Percentiles rank a stretch among this genome's conserved stretches.
Conservation (phyloP, 2,329 filamentous ascomycete genomes). For the Berkeleyomyces basicola region DNA sequence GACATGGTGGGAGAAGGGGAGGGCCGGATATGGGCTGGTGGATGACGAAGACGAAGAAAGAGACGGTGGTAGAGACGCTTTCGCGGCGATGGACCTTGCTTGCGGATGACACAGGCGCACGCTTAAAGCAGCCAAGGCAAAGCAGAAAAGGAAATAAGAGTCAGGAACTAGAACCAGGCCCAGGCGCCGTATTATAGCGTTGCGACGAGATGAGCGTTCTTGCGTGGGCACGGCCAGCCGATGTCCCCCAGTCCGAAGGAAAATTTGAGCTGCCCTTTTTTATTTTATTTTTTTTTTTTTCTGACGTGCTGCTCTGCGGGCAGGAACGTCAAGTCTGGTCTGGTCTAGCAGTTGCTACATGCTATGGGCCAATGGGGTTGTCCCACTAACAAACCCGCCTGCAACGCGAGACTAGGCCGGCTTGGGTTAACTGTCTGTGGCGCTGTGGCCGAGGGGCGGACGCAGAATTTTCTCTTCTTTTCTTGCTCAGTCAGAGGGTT, state of each 20-base stretch:
- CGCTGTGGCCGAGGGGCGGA: not conserved
- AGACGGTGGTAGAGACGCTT: not conserved
- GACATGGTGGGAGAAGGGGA: constrained; percentile 5
- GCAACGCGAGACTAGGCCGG: not conserved
- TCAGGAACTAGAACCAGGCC: not conserved
- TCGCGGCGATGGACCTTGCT: not conserved
- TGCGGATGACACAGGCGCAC: not conserved
- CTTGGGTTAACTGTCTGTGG: not conserved
- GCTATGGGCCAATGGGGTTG: not conserved
- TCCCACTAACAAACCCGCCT: not conserved
- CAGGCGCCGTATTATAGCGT: not conserved
- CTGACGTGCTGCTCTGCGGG: not conserved
- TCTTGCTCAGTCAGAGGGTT: too few species aligned
- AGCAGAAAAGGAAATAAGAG: not conserved
- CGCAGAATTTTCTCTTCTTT: not conserved
- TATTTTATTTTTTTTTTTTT: not conserved
- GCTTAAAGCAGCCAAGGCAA: not conserved
- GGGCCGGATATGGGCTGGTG: not conserved
- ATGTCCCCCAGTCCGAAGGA: not conserved
- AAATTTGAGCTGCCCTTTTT: not conserved
- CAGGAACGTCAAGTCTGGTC: not conserved
- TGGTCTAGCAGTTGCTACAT: not conserved
- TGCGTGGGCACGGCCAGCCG: not conserved
- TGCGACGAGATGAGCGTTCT: not conserved
- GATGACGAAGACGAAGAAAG: not conserved